Percentiles rank a stretch among this genome's conserved stretches.
Conservation (phyloP, 75 land plant genomes). For the Pinus taeda region DNA sequence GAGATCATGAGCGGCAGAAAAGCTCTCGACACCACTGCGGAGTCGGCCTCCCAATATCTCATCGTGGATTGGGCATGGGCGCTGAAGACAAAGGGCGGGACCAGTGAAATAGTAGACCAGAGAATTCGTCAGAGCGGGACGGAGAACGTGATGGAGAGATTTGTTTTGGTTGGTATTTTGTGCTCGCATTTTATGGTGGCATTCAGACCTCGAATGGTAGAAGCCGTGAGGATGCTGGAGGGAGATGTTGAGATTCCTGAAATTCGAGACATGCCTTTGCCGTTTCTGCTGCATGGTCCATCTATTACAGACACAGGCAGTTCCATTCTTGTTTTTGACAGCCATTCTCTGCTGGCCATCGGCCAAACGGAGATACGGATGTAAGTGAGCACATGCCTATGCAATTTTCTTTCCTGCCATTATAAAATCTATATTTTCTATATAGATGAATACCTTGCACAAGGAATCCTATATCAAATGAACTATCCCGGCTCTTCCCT, state of each 20-base stretch:
- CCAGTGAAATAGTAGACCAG: conserved; percentile 17
- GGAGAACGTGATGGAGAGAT: conserved; percentile 24
- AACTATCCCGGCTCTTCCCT: too few species aligned
- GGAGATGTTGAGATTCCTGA: conserved; percentile 15
- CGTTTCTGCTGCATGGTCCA: conserved; percentile 2
- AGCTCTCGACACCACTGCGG: conserved; percentile 12
- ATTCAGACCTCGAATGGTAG: conserved; percentile 17
- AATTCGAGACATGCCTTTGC: conserved; percentile 33
- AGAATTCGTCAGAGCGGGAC: conserved; percentile 17
- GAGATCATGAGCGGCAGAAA: conserved; percentile 41
- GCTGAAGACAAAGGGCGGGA: conserved; percentile 18
- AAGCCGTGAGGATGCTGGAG: conserved; percentile 28
- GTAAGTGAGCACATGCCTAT: too few species aligned
- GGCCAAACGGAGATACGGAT: too few species aligned
- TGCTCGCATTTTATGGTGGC: conserved; percentile 25
- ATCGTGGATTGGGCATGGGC: conserved; percentile 43
- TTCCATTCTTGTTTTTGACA: too few species aligned
- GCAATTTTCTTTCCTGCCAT: too few species aligned
- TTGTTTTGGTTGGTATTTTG: conserved; percentile 37
- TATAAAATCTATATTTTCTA: too few species aligned
- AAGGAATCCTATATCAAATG: too few species aligned
- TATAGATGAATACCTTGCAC: too few species aligned
- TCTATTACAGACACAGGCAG: too few species aligned
- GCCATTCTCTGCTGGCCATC: too few species aligned
- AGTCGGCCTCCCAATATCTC: neutral